A percentile compares a stretch with the other conserved stretches of the same genome.
These are phyloP conservation scores for Solanum pennellii DNA, from an alignment of 257 asterid species.

Conservation along the genomic window DNA sequence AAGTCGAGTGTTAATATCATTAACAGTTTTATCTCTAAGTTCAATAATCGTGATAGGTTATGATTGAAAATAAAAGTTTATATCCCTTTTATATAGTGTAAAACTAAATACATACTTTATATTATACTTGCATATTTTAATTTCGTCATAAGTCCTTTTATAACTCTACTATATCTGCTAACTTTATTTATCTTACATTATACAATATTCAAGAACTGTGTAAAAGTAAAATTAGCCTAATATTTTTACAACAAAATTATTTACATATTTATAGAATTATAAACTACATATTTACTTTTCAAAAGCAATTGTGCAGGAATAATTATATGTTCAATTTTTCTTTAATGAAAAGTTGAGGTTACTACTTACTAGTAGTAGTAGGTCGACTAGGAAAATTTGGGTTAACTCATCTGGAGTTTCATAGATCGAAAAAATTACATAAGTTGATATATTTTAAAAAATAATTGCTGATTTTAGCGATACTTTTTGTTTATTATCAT, in stretches of 20 bases:
- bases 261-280: no score
- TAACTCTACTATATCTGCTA: background rate
- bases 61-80: background rate
- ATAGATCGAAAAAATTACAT: no score
- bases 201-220: background rate
- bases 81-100: background rate
- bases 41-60: background rate
- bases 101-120: background rate
- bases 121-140: background rate
- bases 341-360: no score
- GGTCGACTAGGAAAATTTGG: background rate
- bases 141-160: background rate
- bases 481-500: no score
- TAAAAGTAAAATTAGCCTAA: no score
- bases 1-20: background rate
- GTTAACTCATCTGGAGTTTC: background rate
- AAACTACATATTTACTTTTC: no score
- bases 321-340: no score
- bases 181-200: no score
- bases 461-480: no score
- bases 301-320: no score
- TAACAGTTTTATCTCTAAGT: background rate
- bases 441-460: no score
- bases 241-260: no score
- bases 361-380: background rate